Percentiles rank a stretch among this genome's conserved stretches.
These are phyloP conservation scores for Cytidiella melzeri DNA, from an alignment of 768 basidiomycete genomes.

Conservation along the genomic window DNA sequence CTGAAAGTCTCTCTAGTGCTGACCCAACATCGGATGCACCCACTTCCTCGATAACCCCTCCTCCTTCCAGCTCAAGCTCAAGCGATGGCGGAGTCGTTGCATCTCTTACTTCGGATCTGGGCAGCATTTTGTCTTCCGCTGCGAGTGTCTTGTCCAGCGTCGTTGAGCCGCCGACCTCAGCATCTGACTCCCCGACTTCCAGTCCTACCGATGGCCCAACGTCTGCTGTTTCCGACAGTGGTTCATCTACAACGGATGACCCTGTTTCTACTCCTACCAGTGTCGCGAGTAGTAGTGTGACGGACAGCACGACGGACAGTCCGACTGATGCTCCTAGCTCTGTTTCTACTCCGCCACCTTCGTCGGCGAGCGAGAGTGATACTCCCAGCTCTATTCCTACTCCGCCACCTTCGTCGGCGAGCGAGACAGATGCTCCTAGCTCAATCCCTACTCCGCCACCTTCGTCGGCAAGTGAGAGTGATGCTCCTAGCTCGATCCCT, in stretches of 20 bases:
- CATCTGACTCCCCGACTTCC: constrained; percentile 1
- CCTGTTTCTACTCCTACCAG: constrained; percentile 1
- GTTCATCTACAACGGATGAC: neutral
- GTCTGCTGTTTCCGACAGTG: neutral
- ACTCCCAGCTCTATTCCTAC: no score
- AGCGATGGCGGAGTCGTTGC: constrained; percentile 14
- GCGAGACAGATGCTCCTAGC: no score
- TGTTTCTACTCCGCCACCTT: no score
- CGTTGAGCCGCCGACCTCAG: neutral
- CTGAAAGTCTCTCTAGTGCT: no score
- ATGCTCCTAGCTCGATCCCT: no score
- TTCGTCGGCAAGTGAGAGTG: no score
- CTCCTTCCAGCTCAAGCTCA: neutral
- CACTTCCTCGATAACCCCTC: neutral
- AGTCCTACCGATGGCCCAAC: neutral
- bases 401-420: no score
- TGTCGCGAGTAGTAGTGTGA: neutral
- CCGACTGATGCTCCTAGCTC: neutral
- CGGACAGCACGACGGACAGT: neutral
- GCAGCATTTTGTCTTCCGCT: neutral
- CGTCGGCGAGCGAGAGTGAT: no score
- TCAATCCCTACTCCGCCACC: no score
- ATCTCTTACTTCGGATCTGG: constrained; percentile 11
- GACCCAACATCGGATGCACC: neutral
- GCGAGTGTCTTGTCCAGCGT: neutral